Conservation (phyloP, 179 eudicot species). For the Patellifolia procumbens region DNA sequence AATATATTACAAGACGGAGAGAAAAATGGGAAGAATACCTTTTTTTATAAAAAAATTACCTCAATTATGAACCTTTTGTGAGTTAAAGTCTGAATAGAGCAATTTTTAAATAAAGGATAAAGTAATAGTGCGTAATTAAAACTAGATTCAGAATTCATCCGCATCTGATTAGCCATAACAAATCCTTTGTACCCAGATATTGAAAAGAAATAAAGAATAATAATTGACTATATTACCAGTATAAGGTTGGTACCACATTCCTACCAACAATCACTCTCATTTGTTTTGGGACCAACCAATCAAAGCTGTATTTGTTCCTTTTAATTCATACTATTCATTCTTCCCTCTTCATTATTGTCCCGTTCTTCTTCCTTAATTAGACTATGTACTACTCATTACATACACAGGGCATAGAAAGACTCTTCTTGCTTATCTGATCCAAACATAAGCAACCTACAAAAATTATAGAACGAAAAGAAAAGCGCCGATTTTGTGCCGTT, state of each 20-base stretch:
- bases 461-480: background rate
- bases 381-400: background rate
- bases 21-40: no score
- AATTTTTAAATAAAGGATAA: no score
- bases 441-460: constrained; percentile 4
- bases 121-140: no score
- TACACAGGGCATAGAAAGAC: constrained; percentile 5
- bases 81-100: no score
- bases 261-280: background rate
- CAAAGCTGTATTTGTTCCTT: background rate
- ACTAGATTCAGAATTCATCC: no score
- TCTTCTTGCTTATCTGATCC: constrained; percentile 1
- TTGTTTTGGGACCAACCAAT: background rate
- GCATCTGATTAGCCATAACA: no score
- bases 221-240: no score
- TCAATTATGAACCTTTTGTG: no score
- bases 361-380: background rate
- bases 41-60: no score
- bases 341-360: background rate
- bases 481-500: background rate
- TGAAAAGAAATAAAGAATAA: no score
- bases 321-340: background rate
- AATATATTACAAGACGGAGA: no score
- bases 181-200: no score
- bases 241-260: background rate